Conservation (phyloP, 2,329 filamentous ascomycete species). For the Ceratocystis colombiana region DNA sequence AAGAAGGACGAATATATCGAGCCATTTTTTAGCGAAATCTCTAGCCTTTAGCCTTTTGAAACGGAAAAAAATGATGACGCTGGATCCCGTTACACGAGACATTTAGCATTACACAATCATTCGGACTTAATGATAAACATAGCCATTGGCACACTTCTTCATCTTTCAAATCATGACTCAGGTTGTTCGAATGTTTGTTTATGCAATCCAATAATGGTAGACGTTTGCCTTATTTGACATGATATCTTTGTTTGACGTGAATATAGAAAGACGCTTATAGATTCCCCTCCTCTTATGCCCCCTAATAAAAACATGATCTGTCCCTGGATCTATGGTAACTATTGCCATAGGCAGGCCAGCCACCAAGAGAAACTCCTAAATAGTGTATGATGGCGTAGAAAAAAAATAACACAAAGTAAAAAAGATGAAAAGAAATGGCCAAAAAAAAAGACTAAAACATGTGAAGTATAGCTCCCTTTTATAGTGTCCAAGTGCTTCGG, state of each 20-base stretch:
- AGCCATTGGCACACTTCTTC: not conserved
- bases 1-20: not conserved
- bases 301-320: not conserved
- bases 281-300: not conserved
- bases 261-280: constrained; percentile 6
- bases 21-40: too few species aligned
- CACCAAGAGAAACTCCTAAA: constrained; percentile 1
- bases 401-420: constrained; percentile 5
- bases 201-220: not conserved
- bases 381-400: not conserved
- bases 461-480: constrained; percentile 18
- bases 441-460: not conserved
- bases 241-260: not conserved
- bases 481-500: constrained; percentile 26
- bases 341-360: not conserved
- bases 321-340: not conserved
- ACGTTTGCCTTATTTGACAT: constrained; percentile 1
- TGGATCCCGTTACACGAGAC: not conserved
- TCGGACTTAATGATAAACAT: not conserved
- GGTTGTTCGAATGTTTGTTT: not conserved
- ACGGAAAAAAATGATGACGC: not conserved
- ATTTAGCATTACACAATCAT: not conserved
- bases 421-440: constrained; percentile 8
- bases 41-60: not conserved
- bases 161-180: too few species aligned